phyloP scores from a whole-genome alignment of 495 filamentous ascomycete species.

The Apiosordaria backusii region DNA sequence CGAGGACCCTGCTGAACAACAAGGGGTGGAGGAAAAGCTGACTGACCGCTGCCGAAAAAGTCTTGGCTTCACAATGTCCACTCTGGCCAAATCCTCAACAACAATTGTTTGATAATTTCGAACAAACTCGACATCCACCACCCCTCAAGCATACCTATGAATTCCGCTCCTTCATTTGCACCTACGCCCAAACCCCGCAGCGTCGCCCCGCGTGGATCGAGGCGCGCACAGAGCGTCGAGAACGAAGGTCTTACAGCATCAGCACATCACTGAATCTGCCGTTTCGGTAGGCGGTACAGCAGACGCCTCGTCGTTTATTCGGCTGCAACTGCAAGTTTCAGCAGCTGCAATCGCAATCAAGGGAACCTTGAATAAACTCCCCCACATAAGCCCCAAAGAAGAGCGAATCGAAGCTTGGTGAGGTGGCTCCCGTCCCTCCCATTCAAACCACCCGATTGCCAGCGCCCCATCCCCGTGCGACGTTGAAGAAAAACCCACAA shows the following conservation, averaged over 20 bases:
- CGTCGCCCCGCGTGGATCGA: background rate
- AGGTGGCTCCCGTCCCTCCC: background rate
- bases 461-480: background rate
- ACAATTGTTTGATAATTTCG: constrained; percentile 2
- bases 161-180: background rate
- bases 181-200: background rate
- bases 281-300: constrained; percentile 5
- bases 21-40: background rate
- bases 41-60: background rate
- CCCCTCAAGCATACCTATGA: background rate
- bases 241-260: constrained; percentile 2
- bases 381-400: no score
- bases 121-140: background rate
- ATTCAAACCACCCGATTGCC: background rate
- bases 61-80: constrained; percentile 12
- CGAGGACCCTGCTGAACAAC: constrained; percentile 1
- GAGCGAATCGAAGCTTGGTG: background rate
- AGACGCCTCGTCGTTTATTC: constrained; percentile 1
- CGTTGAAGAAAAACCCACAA: constrained; percentile 14
- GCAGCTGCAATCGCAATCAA: background rate
- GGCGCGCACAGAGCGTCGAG: background rate
- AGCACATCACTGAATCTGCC: background rate
- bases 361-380: background rate
- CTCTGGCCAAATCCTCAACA: constrained; percentile 9
- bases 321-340: background rate